Percentiles rank a stretch among this genome's conserved stretches.
phyloP scores from a whole-genome alignment of 345 rosid genomes.

The Lagerstroemia speciosa region DNA sequence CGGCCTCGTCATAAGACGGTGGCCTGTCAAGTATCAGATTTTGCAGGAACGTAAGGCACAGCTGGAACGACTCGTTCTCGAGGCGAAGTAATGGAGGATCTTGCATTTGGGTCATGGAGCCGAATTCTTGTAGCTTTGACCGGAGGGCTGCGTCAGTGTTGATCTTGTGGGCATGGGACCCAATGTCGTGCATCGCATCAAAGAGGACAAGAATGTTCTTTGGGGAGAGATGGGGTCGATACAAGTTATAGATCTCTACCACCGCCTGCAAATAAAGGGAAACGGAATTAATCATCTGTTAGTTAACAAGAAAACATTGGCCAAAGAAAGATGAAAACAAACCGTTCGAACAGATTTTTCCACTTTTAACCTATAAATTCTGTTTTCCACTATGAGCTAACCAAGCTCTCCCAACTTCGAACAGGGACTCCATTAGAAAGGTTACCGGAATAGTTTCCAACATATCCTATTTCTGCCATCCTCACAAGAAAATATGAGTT shows the following conservation, averaged over 20 bases:
- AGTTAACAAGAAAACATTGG: background rate
- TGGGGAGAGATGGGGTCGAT: constrained; percentile 59
- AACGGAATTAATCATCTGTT: constrained; percentile 4
- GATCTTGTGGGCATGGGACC: constrained; percentile 67
- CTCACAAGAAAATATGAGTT: background rate
- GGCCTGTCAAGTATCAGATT: constrained; percentile 61
- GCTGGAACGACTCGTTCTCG: constrained; percentile 91
- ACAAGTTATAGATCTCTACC: constrained; percentile 91
- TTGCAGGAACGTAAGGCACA: constrained; percentile 85
- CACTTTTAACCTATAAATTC: background rate
- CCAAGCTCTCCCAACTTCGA: background rate
- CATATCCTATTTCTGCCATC: background rate
- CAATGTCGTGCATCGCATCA: constrained; percentile 74
- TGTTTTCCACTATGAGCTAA: background rate
- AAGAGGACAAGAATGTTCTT: constrained; percentile 65
- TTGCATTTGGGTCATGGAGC: constrained; percentile 91
- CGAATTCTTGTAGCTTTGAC: constrained; percentile 67
- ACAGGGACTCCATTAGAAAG: background rate
- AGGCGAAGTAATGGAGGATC: constrained; percentile 92
- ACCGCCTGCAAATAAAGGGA: constrained; percentile 56
- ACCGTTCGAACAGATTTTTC: background rate
- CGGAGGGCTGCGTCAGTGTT: constrained; percentile 54
- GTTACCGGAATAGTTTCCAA: too few species aligned
- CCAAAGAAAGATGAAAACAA: background rate
- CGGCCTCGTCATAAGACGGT: constrained; percentile 34